These are phyloP conservation scores for Lasiosphaeria miniovina DNA, from an alignment of 495 filamentous ascomycete genomes.

Conservation along the genomic window DNA sequence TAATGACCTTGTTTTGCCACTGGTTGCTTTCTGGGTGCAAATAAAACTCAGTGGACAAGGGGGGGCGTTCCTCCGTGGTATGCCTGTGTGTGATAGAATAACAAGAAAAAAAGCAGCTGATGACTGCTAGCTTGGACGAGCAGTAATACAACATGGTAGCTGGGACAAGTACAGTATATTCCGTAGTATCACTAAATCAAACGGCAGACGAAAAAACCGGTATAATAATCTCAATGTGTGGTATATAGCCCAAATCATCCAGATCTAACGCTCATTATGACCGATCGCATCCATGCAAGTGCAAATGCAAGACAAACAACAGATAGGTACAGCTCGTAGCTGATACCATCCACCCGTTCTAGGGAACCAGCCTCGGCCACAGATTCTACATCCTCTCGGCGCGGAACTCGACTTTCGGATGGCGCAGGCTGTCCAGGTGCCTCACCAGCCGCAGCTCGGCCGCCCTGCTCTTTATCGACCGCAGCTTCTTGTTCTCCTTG, in stretches of 20 bases:
- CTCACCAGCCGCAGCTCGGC: conserved; percentile 77
- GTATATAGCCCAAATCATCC: background rate
- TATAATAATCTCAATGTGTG: background rate
- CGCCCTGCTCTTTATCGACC: conserved; percentile 69
- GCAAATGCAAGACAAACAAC: background rate
- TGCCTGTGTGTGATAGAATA: too few species aligned
- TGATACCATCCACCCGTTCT: background rate
- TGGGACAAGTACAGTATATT: too few species aligned
- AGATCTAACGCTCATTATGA: background rate
- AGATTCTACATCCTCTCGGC: conserved; percentile 47
- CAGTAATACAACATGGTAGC: too few species aligned
- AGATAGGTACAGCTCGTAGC: background rate
- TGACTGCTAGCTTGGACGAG: too few species aligned
- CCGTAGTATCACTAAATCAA: too few species aligned
- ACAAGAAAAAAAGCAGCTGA: too few species aligned
- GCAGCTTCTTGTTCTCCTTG: conserved; percentile 56
- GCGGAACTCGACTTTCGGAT: conserved; percentile 58
- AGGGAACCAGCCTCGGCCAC: background rate
- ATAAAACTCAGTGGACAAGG: too few species aligned
- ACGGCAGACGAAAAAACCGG: background rate
- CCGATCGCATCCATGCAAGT: background rate
- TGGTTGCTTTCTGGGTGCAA: too few species aligned
- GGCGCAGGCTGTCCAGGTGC: conserved; percentile 61
- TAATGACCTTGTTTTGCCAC: too few species aligned
- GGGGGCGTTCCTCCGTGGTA: too few species aligned